Evolutionary conservation across 495 filamentous ascomycete genomes (phyloP).

Genomic region (Penicillium herquei): DNA sequence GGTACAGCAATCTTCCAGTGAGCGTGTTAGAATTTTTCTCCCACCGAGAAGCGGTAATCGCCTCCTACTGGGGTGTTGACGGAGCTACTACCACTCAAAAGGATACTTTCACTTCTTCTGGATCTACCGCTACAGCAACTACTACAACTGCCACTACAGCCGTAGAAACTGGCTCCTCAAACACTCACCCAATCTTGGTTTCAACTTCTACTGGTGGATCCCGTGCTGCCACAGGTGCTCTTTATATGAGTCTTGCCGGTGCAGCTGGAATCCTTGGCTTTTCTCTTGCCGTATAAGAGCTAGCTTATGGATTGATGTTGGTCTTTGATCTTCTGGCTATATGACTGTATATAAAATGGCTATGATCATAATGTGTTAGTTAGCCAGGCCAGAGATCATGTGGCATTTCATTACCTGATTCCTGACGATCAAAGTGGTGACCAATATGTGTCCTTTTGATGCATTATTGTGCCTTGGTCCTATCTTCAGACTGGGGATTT

Average conservation of each 20-base stretch:
- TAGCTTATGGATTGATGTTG: too few species aligned
- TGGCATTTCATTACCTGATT: too few species aligned
- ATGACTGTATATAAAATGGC: too few species aligned
- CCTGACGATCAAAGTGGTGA: too few species aligned
- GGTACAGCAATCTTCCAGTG: constrained; percentile 3
- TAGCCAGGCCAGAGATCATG: too few species aligned
- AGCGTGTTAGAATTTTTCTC: background rate
- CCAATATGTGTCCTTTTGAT: too few species aligned
- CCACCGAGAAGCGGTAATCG: background rate
- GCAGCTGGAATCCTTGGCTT: constrained; percentile 5
- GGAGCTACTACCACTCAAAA: background rate
- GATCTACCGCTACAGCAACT: background rate
- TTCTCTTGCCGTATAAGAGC: background rate
- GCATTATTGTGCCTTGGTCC: too few species aligned
- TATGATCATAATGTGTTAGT: too few species aligned
- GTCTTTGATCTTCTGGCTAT: too few species aligned
- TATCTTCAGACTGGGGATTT: too few species aligned
- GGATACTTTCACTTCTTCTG: background rate
- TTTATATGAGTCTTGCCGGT: background rate
- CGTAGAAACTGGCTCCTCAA: background rate
- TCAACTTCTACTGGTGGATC: background rate
- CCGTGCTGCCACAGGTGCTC: too few species aligned
- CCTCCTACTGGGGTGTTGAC: background rate
- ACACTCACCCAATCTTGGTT: background rate
- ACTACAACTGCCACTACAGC: background rate